Base-by-base conservation (phyloP, 2,329 filamentous ascomycete genomes). In the Trichoderma aggressivum region DNA sequence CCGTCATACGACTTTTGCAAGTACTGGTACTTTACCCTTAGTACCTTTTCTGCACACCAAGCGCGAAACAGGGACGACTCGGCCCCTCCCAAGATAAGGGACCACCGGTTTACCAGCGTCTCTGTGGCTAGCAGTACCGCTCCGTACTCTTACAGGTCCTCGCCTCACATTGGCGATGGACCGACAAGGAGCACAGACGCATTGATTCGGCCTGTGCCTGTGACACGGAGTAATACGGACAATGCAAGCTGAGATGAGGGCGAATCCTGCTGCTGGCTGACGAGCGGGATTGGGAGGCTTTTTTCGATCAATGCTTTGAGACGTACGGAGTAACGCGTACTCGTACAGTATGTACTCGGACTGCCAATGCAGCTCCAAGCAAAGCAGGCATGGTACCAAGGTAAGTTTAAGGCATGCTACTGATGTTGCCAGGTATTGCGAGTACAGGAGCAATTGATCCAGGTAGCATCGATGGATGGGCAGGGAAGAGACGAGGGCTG, bases 1-100 rank as follows among this genome's bases (percentile, higher is more conserved):
- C 76, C 75, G 75, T 79, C 77, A 80, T 79, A 78, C 77, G 74
- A 77, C 75, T 75, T 78, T 76, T 60, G 43, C 70, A 77, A 70
- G 77, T 80, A 79, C 75, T 70, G 74, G 75, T 81, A 80, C 79
- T 71, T 76, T 39, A 55, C 24, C 16, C 26, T 60, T 73, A 47
- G 79, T 80, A 80, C 78, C 70, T n/a, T n/a, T 60, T 16, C 64
- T 14, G 21, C 58, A 56, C 21, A 30, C n/a, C 30, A 59, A 34
- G 56, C 30, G 30, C 56, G 56, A 59, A 34, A 59, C 11, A n/a
- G 21, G 56, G 28, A 59, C 47, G 47, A 21, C 47, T 53, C n/a
- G 47, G 21, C 47, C 47, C 47, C n/a, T 53, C 47, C 47, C 47
- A 24, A 50, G 47, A 53, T 53, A 53, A 53, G 47, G 47, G 47